Evolutionary conservation across 441 rosid species (phyloP).

Genomic region (Iberis amara): DNA sequence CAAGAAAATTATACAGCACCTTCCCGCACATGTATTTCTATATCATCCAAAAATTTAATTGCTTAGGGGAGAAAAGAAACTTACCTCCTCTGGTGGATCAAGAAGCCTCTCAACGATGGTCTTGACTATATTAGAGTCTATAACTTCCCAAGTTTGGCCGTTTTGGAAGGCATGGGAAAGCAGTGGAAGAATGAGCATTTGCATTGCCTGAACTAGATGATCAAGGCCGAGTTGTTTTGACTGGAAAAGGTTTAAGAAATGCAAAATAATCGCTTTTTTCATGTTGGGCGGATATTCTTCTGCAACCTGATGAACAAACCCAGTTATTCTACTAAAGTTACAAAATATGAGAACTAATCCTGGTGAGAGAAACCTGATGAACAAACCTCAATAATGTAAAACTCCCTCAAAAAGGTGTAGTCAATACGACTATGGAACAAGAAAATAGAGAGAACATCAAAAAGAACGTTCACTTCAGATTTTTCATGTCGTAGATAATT

Average conservation of each 20-base stretch:
- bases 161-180: constrained; percentile 92
- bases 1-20: constrained; percentile 8
- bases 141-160: constrained; percentile 91
- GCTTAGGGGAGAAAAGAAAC: constrained; percentile 16
- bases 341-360: constrained; percentile 16
- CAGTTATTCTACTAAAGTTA: constrained; percentile 18
- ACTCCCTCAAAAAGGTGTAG: constrained; percentile 91
- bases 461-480: constrained; percentile 74
- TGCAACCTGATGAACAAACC: constrained; percentile 58
- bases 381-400: constrained; percentile 88
- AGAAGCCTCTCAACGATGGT: constrained; percentile 97
- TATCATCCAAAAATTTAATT: constrained; percentile 2
- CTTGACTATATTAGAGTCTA: constrained; percentile 74
- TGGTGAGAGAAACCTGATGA: constrained; percentile 4
- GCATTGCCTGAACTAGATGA: constrained; percentile 93
- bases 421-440: constrained; percentile 87
- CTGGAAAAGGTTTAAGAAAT: constrained; percentile 85
- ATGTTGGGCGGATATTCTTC: constrained; percentile 80
- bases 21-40: not conserved
- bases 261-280: constrained; percentile 78
- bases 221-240: constrained; percentile 84
- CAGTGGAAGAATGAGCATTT: constrained; percentile 98
- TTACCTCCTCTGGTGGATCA: constrained; percentile 99
- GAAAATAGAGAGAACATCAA: constrained; percentile 90
- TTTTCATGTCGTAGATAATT: constrained; percentile 84